phyloP scores from a whole-genome alignment of 805 yeast genomes.

The Wickerhamiella occidentalis region DNA sequence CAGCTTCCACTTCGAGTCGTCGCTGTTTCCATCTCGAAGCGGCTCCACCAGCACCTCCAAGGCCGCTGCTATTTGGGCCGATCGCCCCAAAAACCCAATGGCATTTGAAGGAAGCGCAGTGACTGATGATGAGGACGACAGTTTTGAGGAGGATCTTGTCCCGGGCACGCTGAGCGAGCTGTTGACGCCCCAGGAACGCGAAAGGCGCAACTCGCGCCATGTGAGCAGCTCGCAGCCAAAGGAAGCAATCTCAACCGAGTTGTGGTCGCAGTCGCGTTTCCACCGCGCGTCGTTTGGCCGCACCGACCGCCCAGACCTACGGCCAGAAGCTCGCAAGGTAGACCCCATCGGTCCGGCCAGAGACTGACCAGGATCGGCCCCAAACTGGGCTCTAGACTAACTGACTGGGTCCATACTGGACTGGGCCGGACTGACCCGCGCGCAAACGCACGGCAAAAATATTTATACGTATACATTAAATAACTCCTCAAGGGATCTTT shows the following conservation, averaged over 20 bases:
- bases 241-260: constrained; percentile 11
- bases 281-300: constrained; percentile 16
- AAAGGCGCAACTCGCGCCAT: constrained; percentile 51
- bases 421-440: background rate
- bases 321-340: constrained; percentile 1
- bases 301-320: constrained; percentile 6
- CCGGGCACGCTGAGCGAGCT: constrained; percentile 74
- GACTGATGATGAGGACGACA: constrained; percentile 36
- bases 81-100: constrained; percentile 13
- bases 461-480: background rate
- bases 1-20: constrained; percentile 13
- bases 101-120: constrained; percentile 28
- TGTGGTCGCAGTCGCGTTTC: constrained; percentile 16
- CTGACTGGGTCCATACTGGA: no score
- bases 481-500: background rate
- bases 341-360: constrained; percentile 6
- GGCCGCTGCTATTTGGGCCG: constrained; percentile 16
- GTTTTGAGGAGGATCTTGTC: constrained; percentile 61
- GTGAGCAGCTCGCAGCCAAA: constrained; percentile 11
- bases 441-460: no score
- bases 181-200: constrained; percentile 67
- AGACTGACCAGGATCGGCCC: background rate
- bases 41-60: constrained; percentile 1
- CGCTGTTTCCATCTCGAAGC: constrained; percentile 10
- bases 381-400: no score